Percentiles rank a stretch among this genome's conserved stretches.
These are phyloP conservation scores for Leucosporidium creatinivorum DNA, from an alignment of 768 basidiomycete species.

Conservation along the genomic window DNA sequence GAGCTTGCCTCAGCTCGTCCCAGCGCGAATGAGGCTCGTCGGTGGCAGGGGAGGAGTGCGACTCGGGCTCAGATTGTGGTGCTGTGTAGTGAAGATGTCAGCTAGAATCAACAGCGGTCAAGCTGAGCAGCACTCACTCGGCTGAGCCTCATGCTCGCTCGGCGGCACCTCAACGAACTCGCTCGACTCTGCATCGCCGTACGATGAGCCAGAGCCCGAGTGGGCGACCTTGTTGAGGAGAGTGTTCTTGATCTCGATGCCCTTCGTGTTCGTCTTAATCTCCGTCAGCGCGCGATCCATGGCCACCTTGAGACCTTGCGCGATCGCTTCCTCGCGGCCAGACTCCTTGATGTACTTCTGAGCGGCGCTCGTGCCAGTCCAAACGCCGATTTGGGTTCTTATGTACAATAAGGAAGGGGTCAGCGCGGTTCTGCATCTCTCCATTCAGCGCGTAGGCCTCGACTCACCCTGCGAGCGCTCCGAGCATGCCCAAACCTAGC, in stretches of 20 bases:
- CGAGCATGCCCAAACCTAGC: not conserved
- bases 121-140: no score
- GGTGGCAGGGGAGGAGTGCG: no score
- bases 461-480: not conserved
- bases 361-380: not conserved
- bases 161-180: not conserved
- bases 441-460: not conserved
- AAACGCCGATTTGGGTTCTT: not conserved
- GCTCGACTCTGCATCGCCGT: not conserved
- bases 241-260: no score
- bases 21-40: not conserved
- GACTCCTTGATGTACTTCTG: not conserved
- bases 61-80: not conserved
- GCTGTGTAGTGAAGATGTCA: not conserved
- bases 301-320: not conserved
- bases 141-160: not conserved
- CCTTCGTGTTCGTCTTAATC: no score
- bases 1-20: slow-evolving; percentile 1
- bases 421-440: not conserved
- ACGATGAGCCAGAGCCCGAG: no score
- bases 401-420: not conserved
- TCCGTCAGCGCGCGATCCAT: not conserved
- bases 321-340: not conserved
- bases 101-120: no score
- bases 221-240: no score